Percentiles rank a stretch among this genome's conserved stretches.
Conservation (phyloP, 1,139 yeast genomes). For the Scheffersomyces quercinus region DNA sequence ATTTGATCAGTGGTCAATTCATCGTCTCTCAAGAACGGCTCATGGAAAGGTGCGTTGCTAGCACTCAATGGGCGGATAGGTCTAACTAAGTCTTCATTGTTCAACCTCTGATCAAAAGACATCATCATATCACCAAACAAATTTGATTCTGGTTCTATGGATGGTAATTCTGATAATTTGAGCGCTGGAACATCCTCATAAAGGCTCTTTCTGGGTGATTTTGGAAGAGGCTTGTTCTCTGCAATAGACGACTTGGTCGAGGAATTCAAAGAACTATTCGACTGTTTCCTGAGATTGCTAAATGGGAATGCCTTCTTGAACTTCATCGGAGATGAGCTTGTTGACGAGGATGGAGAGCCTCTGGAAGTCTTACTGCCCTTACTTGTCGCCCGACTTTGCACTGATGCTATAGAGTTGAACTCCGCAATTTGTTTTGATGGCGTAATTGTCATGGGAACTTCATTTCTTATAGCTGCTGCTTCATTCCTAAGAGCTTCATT, state of each 20-base stretch:
- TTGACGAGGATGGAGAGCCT: not conserved
- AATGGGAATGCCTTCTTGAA: conserved; percentile 16
- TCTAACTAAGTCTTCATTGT: conserved; percentile 2
- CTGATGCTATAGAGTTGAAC: too few relatives aligned
- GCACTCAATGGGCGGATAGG: not conserved
- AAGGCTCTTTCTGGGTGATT: conserved; percentile 1
- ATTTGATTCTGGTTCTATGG: conserved; percentile 31
- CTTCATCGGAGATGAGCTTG: conserved; percentile 1
- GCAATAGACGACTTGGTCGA: conserved; percentile 7
- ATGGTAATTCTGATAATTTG: conserved; percentile 23
- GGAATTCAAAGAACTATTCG: conserved; percentile 3
- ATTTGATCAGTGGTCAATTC: conserved; percentile 46
- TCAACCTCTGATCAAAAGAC: conserved; percentile 25
- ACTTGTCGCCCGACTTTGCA: too few relatives aligned
- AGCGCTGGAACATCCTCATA: not conserved
- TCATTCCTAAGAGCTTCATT: too few relatives aligned
- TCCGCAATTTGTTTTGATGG: too few relatives aligned
- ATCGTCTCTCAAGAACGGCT: conserved; percentile 44
- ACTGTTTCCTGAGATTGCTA: conserved; percentile 11
- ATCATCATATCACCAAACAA: conserved; percentile 37
- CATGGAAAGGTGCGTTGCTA: conserved; percentile 13
- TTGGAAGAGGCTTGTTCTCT: not conserved
- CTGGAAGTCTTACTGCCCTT: too few relatives aligned
- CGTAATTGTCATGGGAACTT: too few relatives aligned
- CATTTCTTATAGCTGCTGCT: too few relatives aligned